A percentile compares a stretch with the other conserved stretches of the same genome.
Evolutionary conservation across 1,284 basidiomycete genomes (phyloP).

Genomic region (Mycena sp.): DNA sequence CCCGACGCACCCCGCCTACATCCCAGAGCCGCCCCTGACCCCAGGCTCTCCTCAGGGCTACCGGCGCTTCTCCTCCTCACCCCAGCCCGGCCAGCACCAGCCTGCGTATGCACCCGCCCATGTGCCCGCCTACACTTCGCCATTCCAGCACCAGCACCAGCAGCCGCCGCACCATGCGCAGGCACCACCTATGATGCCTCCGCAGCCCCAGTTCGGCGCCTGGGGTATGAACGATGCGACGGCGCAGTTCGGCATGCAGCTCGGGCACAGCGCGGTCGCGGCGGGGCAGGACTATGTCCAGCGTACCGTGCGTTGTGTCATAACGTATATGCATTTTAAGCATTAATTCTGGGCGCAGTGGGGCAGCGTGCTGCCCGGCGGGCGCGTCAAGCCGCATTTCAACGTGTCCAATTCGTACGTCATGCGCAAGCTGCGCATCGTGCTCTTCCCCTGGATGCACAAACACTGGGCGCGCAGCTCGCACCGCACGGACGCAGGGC

Average conservation of each 20-base stretch:
- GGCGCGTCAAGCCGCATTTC: slow-evolving; percentile 91
- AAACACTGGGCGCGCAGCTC: slow-evolving; percentile 75
- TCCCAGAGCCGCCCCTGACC: slow-evolving; percentile 88
- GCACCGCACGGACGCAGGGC: slow-evolving; percentile 61
- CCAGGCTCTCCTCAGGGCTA: slow-evolving; percentile 81
- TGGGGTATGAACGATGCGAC: slow-evolving; percentile 95
- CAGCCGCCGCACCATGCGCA: slow-evolving; percentile 45
- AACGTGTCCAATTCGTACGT: slow-evolving; percentile 98
- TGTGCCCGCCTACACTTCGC: slow-evolving; percentile 50
- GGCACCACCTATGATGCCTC: slow-evolving; percentile 37
- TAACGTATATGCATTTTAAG: slow-evolving; percentile 10
- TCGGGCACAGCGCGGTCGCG: slow-evolving; percentile 90
- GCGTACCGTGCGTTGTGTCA: slow-evolving; percentile 76
- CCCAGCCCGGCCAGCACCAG: slow-evolving; percentile 45
- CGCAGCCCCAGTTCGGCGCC: slow-evolving; percentile 68
- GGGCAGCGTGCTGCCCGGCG: slow-evolving; percentile 79
- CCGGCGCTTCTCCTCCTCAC: slow-evolving; percentile 77
- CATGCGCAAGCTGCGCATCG: slow-evolving; percentile 86
- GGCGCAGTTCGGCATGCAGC: slow-evolving; percentile 96
- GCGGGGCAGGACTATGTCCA: slow-evolving; percentile 97
- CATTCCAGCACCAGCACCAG: slow-evolving; percentile 43
- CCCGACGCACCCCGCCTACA: slow-evolving; percentile 89
- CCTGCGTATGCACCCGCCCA: slow-evolving; percentile 43
- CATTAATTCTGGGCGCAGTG: slow-evolving; percentile 59
- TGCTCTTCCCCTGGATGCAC: slow-evolving; percentile 98